Evolutionary conservation across 108 stramenopile genomes (phyloP), one percentile per base, ranked within the genome.

Genomic region (Hondaea fermentalgiana): DNA sequence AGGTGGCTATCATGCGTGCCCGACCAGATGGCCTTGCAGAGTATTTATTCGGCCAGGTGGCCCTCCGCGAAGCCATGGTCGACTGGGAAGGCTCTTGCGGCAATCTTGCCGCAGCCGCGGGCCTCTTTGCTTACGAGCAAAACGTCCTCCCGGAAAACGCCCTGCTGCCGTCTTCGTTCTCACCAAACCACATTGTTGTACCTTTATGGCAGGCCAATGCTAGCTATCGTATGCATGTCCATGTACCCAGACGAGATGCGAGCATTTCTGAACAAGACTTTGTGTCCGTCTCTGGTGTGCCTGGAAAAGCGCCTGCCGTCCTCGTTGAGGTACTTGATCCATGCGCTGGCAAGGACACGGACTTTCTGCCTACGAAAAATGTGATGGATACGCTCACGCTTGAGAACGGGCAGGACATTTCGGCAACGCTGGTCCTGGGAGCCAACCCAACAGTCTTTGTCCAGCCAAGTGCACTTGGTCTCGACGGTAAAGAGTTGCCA

Each of bases 21-120:
- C 6, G 51, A 3, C n/a, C 51, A 45, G 76, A 83, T 23, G 76
- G 76, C 49, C 49, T 83, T 12, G 76, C 51, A 28, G 76, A 83
- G 28, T 83, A 83, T 3, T 16, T 53, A 0, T 83, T 83, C 28
- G 76, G 49, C n/a, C 76, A 83, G 51, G 76, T 83, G 10, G 45
- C 76, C 23, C n/a, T 83, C 6, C 19, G 76, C 51, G 51, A 53
- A 4, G 19, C 76, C 45, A 23, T 53, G n/a, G 76, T 83, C 49
- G 76, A 83, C 51, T 83, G 76, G 76, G 76, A 83, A 23, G 76
- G 49, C 51, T 53, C 49, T 23, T 83, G 76, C 51, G 76, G 76
- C 23, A 83, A 83, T 23, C 51, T 83, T 10, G 76, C 76, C 28
- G 76, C 76, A 6, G 76, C 76, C 28, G 76, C 76, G n/a, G 76